Evolutionary conservation across 345 rosid species (phyloP).

Genomic region (Citrus australasica): DNA sequence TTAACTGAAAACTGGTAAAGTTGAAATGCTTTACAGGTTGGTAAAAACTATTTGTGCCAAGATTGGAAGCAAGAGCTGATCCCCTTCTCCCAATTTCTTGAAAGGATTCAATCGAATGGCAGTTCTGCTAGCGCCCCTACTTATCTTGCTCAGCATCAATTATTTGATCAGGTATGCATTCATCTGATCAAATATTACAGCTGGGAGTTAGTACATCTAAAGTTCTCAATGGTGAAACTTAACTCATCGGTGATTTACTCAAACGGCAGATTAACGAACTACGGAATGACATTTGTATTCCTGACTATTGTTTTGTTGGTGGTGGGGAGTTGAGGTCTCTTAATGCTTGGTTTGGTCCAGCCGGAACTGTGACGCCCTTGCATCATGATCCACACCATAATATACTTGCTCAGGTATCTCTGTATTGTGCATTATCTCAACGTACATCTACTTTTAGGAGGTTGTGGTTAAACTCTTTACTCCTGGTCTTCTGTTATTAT

Average conservation of each 20-base stretch:
- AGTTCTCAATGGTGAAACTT: slow-evolving; percentile 13
- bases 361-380: slow-evolving; percentile 90
- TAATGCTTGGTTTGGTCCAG: slow-evolving; percentile 98
- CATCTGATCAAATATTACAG: neutral
- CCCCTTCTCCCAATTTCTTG: slow-evolving; percentile 84
- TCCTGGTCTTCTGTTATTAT: neutral
- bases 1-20: slow-evolving; percentile 60
- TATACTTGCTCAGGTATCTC: slow-evolving; percentile 81
- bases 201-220: neutral
- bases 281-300: slow-evolving; percentile 73
- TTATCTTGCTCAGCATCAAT: slow-evolving; percentile 93
- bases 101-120: slow-evolving; percentile 56
- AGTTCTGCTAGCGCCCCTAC: slow-evolving; percentile 49
- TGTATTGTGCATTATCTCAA: neutral
- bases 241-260: slow-evolving; percentile 10
- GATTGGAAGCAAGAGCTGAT: slow-evolving; percentile 99
- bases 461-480: neutral
- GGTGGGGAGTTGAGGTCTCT: slow-evolving; percentile 89
- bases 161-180: slow-evolving; percentile 82
- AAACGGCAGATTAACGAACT: slow-evolving; percentile 76
- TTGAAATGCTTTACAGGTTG: slow-evolving; percentile 76
- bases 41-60: slow-evolving; percentile 81
- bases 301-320: slow-evolving; percentile 91
- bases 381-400: slow-evolving; percentile 99
- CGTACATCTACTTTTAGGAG: neutral